A percentile compares a stretch with the other conserved stretches of the same genome.
These are phyloP conservation scores for Erigeron philadelphicus DNA, from an alignment of 140 eudicot species.

Conservation along the genomic window DNA sequence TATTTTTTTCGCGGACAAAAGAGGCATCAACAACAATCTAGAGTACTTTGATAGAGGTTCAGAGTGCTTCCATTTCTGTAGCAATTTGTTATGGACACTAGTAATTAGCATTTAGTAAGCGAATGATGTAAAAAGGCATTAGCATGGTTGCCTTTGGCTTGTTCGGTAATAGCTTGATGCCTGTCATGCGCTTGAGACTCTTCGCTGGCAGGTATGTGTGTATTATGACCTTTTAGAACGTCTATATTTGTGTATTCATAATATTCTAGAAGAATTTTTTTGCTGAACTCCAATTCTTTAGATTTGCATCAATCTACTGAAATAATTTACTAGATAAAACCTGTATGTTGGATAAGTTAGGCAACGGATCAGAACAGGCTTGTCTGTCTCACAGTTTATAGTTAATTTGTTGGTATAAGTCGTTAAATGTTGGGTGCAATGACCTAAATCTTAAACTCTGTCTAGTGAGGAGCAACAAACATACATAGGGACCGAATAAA, in stretches of 20 bases:
- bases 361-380: conserved; percentile 41
- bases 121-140: conserved; percentile 3
- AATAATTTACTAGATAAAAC: too few species aligned
- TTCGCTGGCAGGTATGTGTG: neutral
- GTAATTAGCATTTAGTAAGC: neutral
- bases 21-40: neutral
- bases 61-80: conserved; percentile 7
- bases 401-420: too few species aligned
- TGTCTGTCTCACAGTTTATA: conserved; percentile 7
- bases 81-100: conserved; percentile 14
- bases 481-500: too few species aligned
- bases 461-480: too few species aligned
- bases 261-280: neutral
- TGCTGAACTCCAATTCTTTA: neutral
- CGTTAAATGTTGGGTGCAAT: too few species aligned
- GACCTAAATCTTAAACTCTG: too few species aligned
- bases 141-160: neutral
- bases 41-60: neutral
- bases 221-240: neutral
- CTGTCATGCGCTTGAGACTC: neutral
- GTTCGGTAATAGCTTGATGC: neutral
- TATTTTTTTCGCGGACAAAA: neutral
- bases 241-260: neutral
- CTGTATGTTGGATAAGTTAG: neutral
- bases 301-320: neutral